Conservation (phyloP, 345 rosid species). For the Anacardium occidentale region DNA sequence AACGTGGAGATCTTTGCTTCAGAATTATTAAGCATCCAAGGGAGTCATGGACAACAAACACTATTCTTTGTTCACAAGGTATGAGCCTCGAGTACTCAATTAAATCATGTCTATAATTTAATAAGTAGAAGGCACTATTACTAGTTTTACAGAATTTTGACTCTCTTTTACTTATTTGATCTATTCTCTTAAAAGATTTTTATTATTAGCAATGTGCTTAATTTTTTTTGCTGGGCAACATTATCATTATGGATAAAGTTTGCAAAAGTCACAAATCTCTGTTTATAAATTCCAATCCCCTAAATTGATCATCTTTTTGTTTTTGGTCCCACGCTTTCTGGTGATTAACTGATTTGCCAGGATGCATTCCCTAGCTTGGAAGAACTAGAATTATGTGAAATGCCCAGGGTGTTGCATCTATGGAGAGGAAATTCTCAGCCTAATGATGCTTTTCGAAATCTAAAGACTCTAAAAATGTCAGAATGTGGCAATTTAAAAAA, state of each 20-base stretch:
- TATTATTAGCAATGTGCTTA: no score
- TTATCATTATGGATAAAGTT: no score
- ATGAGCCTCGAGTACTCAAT: not conserved
- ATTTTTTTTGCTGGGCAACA: no score
- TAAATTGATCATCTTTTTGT: no score
- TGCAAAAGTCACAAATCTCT: not conserved
- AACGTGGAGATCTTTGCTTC: not conserved
- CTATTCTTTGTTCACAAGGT: not conserved
- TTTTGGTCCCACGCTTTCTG: not conserved
- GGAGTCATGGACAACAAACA: not conserved
- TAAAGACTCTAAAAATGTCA: not conserved
- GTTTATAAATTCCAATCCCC: no score
- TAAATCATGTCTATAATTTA: not conserved
- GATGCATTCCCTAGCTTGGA: not conserved
- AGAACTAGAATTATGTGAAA: not conserved
- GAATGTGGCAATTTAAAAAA: not conserved
- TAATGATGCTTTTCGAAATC: not conserved
- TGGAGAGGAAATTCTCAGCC: constrained; percentile 3
- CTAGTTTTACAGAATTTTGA: not conserved
- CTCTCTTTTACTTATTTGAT: no score
- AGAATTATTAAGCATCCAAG: not conserved
- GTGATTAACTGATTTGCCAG: not conserved
- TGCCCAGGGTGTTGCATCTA: not conserved
- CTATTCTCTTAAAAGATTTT: no score
- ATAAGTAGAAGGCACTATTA: no score